These are phyloP conservation scores for Detonula confervacea DNA, from an alignment of 352 stramenopile genomes.

Conservation along the genomic window DNA sequence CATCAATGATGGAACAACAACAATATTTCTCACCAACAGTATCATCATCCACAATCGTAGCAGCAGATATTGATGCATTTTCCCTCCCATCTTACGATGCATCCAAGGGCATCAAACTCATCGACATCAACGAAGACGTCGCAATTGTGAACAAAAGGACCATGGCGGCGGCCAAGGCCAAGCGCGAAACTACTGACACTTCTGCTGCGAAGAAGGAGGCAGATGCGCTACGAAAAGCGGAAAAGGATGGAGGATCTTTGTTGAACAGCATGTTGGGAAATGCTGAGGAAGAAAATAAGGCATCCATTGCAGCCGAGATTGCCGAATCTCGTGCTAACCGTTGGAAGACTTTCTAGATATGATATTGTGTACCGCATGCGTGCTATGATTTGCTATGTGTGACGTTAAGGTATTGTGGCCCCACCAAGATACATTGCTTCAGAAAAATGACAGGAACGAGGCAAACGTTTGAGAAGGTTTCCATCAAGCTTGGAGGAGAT, in stretches of 20 bases:
- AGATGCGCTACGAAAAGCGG: slow-evolving; percentile 34
- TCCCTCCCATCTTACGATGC: slow-evolving; percentile 54
- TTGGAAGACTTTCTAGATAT: slow-evolving; percentile 58
- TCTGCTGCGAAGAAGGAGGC: slow-evolving; percentile 41
- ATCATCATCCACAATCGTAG: slow-evolving; percentile 8
- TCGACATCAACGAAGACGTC: slow-evolving; percentile 48
- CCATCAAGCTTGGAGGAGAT: no score
- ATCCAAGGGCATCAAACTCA: slow-evolving; percentile 32
- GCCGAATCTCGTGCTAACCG: slow-evolving; percentile 42
- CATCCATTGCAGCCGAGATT: slow-evolving; percentile 37
- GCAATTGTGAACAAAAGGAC: slow-evolving; percentile 52
- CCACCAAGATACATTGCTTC: no score
- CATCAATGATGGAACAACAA: neutral
- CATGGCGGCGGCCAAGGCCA: slow-evolving; percentile 26
- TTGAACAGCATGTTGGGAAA: slow-evolving; percentile 34
- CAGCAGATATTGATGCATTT: slow-evolving; percentile 42
- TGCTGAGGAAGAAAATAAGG: slow-evolving; percentile 15
- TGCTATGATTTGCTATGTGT: no score
- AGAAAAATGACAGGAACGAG: no score
- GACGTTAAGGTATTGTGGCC: no score
- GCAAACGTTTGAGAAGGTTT: no score
- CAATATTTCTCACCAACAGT: slow-evolving; percentile 11
- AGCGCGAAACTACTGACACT: slow-evolving; percentile 36
- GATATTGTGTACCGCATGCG: no score
- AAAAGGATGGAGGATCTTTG: slow-evolving; percentile 38